Evolutionary conservation across 768 basidiomycete species (phyloP).

Genomic region (Inosperma sp.): DNA sequence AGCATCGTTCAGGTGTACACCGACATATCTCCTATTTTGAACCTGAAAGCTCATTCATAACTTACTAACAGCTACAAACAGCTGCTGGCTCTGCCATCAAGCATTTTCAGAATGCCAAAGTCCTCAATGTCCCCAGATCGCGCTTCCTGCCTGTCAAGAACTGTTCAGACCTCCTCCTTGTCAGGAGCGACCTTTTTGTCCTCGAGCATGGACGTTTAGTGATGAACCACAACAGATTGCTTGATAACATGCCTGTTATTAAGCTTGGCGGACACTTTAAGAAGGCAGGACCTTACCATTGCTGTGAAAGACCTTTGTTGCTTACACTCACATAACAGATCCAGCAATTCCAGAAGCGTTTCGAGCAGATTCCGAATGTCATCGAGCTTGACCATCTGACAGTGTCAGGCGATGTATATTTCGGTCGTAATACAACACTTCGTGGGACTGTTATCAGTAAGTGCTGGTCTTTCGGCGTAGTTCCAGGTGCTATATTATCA

Average conservation of each 20-base stretch:
- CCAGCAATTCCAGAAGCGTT: slow-evolving; percentile 87
- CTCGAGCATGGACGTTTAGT: slow-evolving; percentile 83
- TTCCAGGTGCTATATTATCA: neutral
- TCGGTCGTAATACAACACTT: slow-evolving; percentile 80
- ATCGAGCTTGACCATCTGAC: slow-evolving; percentile 92
- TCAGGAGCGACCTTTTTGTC: slow-evolving; percentile 91
- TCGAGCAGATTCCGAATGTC: slow-evolving; percentile 90
- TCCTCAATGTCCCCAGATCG: slow-evolving; percentile 89
- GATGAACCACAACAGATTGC: slow-evolving; percentile 79
- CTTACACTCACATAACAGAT: slow-evolving; percentile 39
- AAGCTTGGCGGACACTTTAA: slow-evolving; percentile 97
- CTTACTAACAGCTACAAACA: slow-evolving; percentile 57
- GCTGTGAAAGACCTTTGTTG: neutral
- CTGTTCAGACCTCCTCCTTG: slow-evolving; percentile 82
- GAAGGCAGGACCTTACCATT: slow-evolving; percentile 51
- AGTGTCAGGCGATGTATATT: slow-evolving; percentile 86
- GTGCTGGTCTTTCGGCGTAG: neutral
- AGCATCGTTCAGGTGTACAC: slow-evolving; percentile 63
- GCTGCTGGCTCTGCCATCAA: slow-evolving; percentile 93
- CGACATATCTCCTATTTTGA: neutral
- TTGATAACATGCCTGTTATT: slow-evolving; percentile 85
- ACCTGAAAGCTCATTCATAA: neutral
- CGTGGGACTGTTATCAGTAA: slow-evolving; percentile 76
- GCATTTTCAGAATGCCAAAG: slow-evolving; percentile 87
- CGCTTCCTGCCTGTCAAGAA: slow-evolving; percentile 92